Evolutionary conservation across 257 asterid genomes (phyloP), one percentile per base, ranked within the genome.

Genomic region (Paulownia fortunei): DNA sequence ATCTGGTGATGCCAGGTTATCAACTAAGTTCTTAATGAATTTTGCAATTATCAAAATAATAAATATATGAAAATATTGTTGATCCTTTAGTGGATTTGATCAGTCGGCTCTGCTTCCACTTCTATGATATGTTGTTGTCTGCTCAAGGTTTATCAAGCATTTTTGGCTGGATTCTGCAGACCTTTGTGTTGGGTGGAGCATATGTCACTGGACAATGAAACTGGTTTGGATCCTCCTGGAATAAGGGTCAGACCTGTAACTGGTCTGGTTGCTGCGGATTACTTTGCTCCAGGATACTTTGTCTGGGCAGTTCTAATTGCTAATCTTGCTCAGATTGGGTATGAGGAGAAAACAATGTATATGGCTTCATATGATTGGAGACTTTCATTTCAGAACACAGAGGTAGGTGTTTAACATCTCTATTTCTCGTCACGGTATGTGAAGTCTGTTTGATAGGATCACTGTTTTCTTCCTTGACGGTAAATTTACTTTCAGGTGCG

Each of bases 331-430:
- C 88, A 88, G 54, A 94, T 94, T 63, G 99, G 99, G 44, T 94
- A 92, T 67, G 99, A 94, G 83, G 99, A 94, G 86, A 94, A 94
- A 81, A 86, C 90, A 4, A 94, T 94, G 99, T 91, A 91, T 79
- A 94, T 94, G 99, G 99, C 99, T 81, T 87, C 98, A 49, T 94
- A 94, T 76, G 99, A 94, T 84, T 94, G 99, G 99, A 89, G 99
- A 78, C 92, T 94, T 58, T 89, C 99, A 61, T 94, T 94, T 82
- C 99, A 94, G 77, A 94, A 94, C 87, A 94, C 98, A 3, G 99
- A 94, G 97, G 98, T 89, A 80, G 19, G 71, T 46, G 37, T 49
- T 75, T 27, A 74, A 73, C 27, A 39, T 55, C 5, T 18, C 55
- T 59, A 54, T n/a, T 34, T 67, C 73, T 74, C 41, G 32, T 47